Evolutionary conservation across 495 filamentous ascomycete species (phyloP), one percentile per base, ranked within the genome.

Genomic region (Xylaria intraflava): DNA sequence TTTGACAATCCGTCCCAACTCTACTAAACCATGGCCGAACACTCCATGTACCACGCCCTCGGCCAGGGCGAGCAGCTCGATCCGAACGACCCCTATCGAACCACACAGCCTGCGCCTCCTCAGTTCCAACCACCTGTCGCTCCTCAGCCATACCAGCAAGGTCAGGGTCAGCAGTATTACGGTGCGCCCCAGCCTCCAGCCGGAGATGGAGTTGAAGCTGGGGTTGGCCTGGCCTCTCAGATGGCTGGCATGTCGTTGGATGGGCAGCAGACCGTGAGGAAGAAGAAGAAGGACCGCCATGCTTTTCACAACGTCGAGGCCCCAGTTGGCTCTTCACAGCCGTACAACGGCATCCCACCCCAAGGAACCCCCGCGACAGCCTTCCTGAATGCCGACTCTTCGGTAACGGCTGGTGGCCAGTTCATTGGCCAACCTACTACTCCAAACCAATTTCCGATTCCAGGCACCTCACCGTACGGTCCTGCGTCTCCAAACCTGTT

Each of bases 201-300:
- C 17, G 66, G 61, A 4, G 35, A 4, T 17, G 35, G n/a, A 29
- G 19, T 53, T 24, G 53, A 48, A 22, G 69, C 72, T 33, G 75
- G 80, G 51, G 83, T 76, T 24, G 84, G 82, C 22, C 67, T 98
- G 57, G 75, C 87, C 29, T 81, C 84, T n/a, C 90, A 96, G 69
- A 91, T 97, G 90, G 84, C 87, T 31, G 81, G 83, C 11, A 79
- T 94, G 77, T 83, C 78, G 12, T 75, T 97, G 60, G 75, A 78
- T 54, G 57, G 56, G 11, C 64, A 70, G 20, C 73, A 73, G 46
- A 76, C 78, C 49, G 70, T 65, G 30, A 72, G 79, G 56, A 85
- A 83, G 62, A 90, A 86, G 74, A 98, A 97, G 81, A 96, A 95
- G 78, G 84, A 96, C 60, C 77, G 91, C 30, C 91, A 96, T 72